Base-by-base conservation (phyloP, 1,139 yeast species). In the Hyphopichia buzzinii region DNA sequence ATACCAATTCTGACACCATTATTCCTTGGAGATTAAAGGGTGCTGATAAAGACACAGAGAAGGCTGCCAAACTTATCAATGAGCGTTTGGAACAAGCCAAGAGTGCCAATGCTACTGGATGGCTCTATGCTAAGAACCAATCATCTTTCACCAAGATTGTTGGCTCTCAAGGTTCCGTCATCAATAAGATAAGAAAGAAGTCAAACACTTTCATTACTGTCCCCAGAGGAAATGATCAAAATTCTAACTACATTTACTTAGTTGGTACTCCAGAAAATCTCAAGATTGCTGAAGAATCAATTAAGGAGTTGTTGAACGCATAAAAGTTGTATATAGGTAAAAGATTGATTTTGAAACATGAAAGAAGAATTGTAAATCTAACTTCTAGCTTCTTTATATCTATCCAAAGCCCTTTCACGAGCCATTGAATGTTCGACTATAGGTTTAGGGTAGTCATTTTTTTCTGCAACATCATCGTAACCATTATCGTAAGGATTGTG, bases 121-220 rank as follows among this genome's bases (percentile, higher is more conserved):
- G 76, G 75, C 59, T 62, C 38, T 67, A 64, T 48, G 48, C 64
- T 19, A 48, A 51, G 29, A 55, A 63, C 40, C 62, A 73, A 16
- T 48, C 64, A 1, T 43, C 42, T n/a, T 68, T 70, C 47, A 74
- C 84, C 40, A 75, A 73, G 57, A 70, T 87, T 34, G 75, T 88
- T 48, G 96, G 96, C 5, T 81, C 88, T 16, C 82, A 78, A 49
- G 96, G 96, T 33, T 62, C 81, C 25, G 80, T 76, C 46, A 72
- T 87, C 50, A 79, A 75, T 51, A 67, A 67, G 44, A 74, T 87
- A 41, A 79, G 95, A 62, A 67, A 66, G 29, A 67, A 72, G 43
- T 65, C 84, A 15, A 79, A 75, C 29, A 71, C 84, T 35, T 72
- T 77, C 43, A 76, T 86, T 47, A 71, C 72, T 36, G 78, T 85